phyloP scores from a whole-genome alignment of 2,329 filamentous ascomycete species.

The Diaporthe eres region DNA sequence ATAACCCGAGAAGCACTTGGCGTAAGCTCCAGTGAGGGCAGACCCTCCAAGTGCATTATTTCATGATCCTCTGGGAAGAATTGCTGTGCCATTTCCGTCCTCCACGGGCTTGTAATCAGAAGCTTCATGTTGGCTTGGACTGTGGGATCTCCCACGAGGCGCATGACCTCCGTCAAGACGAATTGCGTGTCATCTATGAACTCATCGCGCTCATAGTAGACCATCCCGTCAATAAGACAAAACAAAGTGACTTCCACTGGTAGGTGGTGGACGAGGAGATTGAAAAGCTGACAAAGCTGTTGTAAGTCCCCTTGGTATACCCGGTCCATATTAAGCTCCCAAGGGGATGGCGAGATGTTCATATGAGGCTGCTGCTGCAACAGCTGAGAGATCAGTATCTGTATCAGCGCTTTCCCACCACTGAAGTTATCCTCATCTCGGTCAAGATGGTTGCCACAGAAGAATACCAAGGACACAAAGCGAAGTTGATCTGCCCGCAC shows the following conservation, averaged over 20 bases:
- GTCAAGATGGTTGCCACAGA: constrained; percentile 9
- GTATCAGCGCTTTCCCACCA: constrained; percentile 4
- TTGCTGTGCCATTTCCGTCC: neutral
- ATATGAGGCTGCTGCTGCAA: neutral
- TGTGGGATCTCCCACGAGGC: neutral
- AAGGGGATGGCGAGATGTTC: neutral
- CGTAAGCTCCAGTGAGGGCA: neutral
- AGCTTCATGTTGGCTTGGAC: constrained; percentile 1
- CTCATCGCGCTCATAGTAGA: constrained; percentile 21
- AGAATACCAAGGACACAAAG: neutral
- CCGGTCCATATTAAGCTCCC: neutral
- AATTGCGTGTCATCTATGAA: neutral
- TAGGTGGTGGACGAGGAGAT: neutral
- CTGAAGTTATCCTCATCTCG: neutral
- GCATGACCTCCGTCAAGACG: neutral
- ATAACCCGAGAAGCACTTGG: constrained; percentile 6
- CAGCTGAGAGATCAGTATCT: constrained; percentile 1
- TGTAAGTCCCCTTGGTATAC: neutral
- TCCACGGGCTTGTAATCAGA: constrained; percentile 32
- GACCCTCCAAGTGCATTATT: neutral
- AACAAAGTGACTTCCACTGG: neutral
- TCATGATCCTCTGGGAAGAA: neutral
- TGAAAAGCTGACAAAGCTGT: constrained; percentile 7
- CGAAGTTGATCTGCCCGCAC: neutral
- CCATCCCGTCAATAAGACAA: constrained; percentile 27